Evolutionary conservation across 306 rosid genomes (phyloP), one percentile per base, ranked within the genome.

Genomic region (Macrotyloma uniflorum): DNA sequence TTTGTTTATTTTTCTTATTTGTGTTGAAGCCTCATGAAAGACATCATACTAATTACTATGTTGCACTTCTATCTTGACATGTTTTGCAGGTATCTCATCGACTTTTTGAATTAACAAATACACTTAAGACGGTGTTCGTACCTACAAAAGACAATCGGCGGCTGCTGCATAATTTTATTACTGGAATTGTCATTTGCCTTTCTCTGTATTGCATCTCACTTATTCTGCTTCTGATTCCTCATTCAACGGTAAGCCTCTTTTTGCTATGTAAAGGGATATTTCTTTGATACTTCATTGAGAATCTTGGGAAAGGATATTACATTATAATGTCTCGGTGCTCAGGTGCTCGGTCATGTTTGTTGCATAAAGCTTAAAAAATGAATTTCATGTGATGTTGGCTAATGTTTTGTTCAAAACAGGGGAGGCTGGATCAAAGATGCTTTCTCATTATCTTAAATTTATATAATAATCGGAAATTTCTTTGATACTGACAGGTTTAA

Each of bases 81-180:
- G 84, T 54, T 73, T 68, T 81, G 83, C 85, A 93, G 99, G 82
- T 96, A 55, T 96, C 99, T 24, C 94, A 90, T 80, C 86, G 98
- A 74, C 85, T 96, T 79, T 96, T 96, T 43, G 98, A 96, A 84
- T 75, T 96, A 86, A 93, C 99, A 76, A 93, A 90, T 80, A 87
- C 93, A 0, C 96, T 96, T 8, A 96, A 93, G 87, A 23, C 88
- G 46, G 93, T 85, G 79, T 93, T 96, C 69, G 32, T 96, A 74
- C 99, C 99, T 58, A 80, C 93, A 51, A 93, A 91, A 88, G 97
- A 96, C 85, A 85, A 96, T 77, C 87, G 85, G 32, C 88, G 92
- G 80, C 88, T 96, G 83, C 86, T 93, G 76, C 86, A 90, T 83
- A 96, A 96, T 88, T 87, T 82, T 83, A 81, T 96, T 22, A 83